These are phyloP conservation scores for Capsella bursapastoris DNA, from an alignment of 345 rosid species.

Conservation along the genomic window DNA sequence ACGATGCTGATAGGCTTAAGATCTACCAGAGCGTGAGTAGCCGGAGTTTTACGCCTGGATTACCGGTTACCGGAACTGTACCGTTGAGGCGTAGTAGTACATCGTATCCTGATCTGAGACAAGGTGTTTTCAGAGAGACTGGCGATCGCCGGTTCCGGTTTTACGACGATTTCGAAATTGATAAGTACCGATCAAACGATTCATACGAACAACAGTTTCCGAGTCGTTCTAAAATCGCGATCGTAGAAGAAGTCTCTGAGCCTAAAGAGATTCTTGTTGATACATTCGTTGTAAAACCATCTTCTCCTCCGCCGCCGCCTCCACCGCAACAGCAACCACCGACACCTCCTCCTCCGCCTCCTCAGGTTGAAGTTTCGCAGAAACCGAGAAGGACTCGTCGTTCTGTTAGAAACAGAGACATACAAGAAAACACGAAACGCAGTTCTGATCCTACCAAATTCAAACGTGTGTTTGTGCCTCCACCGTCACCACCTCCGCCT, in stretches of 20 bases:
- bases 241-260: conserved; percentile 53
- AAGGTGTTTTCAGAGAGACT: conserved; percentile 51
- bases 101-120: conserved; percentile 79
- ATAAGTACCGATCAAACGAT: conserved; percentile 42
- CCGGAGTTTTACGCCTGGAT: conserved; percentile 27
- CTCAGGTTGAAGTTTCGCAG: conserved; percentile 36
- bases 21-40: conserved; percentile 36
- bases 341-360: conserved; percentile 46
- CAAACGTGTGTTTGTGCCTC: conserved; percentile 32
- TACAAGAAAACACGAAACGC: conserved; percentile 33
- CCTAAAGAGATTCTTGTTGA: conserved; percentile 67
- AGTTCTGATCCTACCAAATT: conserved; percentile 23
- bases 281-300: conserved; percentile 53
- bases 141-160: conserved; percentile 59
- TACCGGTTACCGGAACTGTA: conserved; percentile 41
- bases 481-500: conserved; percentile 41
- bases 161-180: conserved; percentile 72
- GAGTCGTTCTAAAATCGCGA: conserved; percentile 36
- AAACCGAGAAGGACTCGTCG: conserved; percentile 49
- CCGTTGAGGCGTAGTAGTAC: conserved; percentile 72
- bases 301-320: conserved; percentile 33
- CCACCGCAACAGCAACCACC: conserved; percentile 32
- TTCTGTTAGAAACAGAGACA: conserved; percentile 48
- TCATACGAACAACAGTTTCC: conserved; percentile 31
- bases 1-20: conserved; percentile 43